Evolutionary conservation across 345 rosid species (phyloP).

Genomic region (Kernera saxatilis): DNA sequence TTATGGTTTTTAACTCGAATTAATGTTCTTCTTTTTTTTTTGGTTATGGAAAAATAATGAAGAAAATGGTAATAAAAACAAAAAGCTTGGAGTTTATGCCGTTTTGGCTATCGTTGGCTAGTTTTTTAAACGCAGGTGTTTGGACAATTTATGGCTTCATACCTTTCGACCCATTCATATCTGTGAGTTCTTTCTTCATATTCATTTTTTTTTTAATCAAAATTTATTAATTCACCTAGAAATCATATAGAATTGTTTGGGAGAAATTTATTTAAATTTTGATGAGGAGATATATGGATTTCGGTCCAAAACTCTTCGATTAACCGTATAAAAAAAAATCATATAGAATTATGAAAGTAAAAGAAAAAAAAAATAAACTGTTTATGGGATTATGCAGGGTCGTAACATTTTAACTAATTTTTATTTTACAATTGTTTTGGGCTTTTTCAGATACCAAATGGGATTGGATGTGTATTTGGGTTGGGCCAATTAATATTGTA

Average conservation of each 20-base stretch:
- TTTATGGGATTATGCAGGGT: no score
- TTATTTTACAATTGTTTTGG: no score
- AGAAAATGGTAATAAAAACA: slow-evolving; percentile 66
- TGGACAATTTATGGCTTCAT: slow-evolving; percentile 65
- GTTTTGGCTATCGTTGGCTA: slow-evolving; percentile 51
- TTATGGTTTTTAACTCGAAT: neutral
- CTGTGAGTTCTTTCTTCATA: slow-evolving; percentile 30
- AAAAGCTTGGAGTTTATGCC: slow-evolving; percentile 88
- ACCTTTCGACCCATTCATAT: slow-evolving; percentile 58
- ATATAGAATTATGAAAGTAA: no score
- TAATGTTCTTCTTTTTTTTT: neutral
- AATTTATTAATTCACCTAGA: neutral
- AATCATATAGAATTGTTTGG: no score
- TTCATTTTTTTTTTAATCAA: neutral
- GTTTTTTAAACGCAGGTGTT: slow-evolving; percentile 47
- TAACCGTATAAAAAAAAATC: no score
- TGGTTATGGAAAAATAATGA: neutral
- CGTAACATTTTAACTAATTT: no score
- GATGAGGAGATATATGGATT: no score
- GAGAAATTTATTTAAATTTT: no score
- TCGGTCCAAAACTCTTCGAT: no score
- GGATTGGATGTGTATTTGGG: slow-evolving; percentile 46
- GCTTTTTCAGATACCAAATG: slow-evolving; percentile 59
- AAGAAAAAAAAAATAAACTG: no score
- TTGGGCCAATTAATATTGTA: slow-evolving; percentile 50